These are phyloP conservation scores for Wickerhamiella alocasiicola DNA, from an alignment of 805 yeast genomes.

Conservation along the genomic window DNA sequence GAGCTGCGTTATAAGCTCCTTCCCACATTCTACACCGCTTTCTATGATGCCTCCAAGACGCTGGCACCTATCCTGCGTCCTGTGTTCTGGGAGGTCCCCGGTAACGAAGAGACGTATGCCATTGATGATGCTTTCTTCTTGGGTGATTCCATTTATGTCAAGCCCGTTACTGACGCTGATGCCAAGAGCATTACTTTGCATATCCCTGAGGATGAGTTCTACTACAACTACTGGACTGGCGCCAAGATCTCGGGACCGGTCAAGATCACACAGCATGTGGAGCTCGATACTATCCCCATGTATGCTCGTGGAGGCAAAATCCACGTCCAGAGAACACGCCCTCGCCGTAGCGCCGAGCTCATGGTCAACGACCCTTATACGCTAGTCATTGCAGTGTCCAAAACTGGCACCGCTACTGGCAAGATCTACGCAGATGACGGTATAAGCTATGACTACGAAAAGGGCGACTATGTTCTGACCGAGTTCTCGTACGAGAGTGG, in stretches of 20 bases:
- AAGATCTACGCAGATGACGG: conserved; percentile 76
- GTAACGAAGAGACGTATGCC: conserved; percentile 34
- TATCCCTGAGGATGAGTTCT: conserved; percentile 35
- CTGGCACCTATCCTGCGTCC: conserved; percentile 57
- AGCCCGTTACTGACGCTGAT: conserved; percentile 60
- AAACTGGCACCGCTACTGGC: conserved; percentile 41
- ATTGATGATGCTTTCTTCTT: conserved; percentile 77
- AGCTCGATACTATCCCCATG: conserved; percentile 55
- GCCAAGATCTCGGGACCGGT: conserved; percentile 9
- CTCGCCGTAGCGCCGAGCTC: conserved; percentile 65
- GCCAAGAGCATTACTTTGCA: conserved; percentile 32
- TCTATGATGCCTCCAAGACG: conserved; percentile 44
- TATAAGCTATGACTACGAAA: conserved; percentile 44
- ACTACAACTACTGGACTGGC: conserved; percentile 29
- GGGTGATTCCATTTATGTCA: conserved; percentile 56
- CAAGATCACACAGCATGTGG: conserved; percentile 27
- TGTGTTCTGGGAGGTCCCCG: conserved; percentile 24
- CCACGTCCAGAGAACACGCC: conserved; percentile 52
- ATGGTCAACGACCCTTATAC: conserved; percentile 77
- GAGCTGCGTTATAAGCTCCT: conserved; percentile 60
- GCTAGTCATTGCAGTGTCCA: conserved; percentile 44
- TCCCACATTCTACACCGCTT: conserved; percentile 71
- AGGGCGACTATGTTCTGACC: conserved; percentile 39
- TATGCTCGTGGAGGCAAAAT: conserved; percentile 70
- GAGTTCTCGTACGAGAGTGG: conserved; percentile 29